Evolutionary conservation across 139 green algal species (phyloP), one percentile per base, ranked within the genome.

Genomic region (Eudorina sp.): DNA sequence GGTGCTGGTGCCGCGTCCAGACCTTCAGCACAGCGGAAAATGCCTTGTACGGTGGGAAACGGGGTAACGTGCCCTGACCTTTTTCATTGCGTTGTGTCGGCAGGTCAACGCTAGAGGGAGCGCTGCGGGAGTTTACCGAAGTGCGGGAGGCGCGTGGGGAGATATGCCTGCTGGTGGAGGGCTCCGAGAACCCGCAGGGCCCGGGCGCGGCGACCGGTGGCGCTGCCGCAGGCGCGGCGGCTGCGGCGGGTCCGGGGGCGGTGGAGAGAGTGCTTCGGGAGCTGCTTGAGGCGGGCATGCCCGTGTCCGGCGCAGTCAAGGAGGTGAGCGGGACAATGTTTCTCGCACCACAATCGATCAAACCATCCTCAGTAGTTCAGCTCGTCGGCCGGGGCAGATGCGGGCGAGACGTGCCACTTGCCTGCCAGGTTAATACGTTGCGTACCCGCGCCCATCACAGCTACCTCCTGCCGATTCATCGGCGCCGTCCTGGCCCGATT

Each of bases 151-250:
- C 90, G 4, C 86, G 91, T 23, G 95, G 96, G 7, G 95, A 98
- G 90, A 90, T 97, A 40, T 95, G 93, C 55, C 73, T 98, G 43
- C 73, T 97, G n/a, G 48, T 98, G 29, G 93, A 96, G 85, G 94
- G 92, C 27, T n/a, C 9, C 23, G 13, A 40, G 43, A 4, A 13
- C 14, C 55, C 19, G 55, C 68, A 9, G 19, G n/a, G 7, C 31
- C 55, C n/a, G 81, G 58, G n/a, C 34, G 41, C 29, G 25, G 19
- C 5, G 58, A 11, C 48, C 68, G 43, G 75, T 85, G 70, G 79
- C 82, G 29, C 64, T 90, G 83, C 4, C 4, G 58, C 25, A 31
- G 69, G 8, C 6, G 78, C 31, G 6, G 25, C 60, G 1, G 41
- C 8, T 21, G 48, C 41, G 8, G 70, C 7, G 29, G 29, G 94